Base-by-base conservation (phyloP, 352 stramenopile genomes). In the Phytophthora syringae region DNA sequence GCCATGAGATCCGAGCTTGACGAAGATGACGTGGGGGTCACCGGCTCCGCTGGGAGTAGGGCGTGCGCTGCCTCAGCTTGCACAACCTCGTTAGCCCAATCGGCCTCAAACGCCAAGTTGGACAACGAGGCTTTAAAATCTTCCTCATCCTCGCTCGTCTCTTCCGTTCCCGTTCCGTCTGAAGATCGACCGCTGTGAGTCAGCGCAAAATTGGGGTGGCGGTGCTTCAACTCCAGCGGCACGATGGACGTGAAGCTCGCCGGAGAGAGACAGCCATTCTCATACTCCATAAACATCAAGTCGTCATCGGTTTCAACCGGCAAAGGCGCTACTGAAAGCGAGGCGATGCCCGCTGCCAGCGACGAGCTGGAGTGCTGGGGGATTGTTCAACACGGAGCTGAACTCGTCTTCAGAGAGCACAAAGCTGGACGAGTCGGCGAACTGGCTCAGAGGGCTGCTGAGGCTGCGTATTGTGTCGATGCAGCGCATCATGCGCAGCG, bases 391-490 rank as follows among this genome's bases (percentile, higher is more conserved):
- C 11, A 88, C 60, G 11, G 56, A 64, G 16, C 65, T 53, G 18
- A 92, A 68, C 32, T 93, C 86, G 49, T 89, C 79, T 25, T 93
- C 79, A 4, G 71, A 79, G 1, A 93, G 70, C 48, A 93, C 79
- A 51, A 95, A 93, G 43, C 77, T 88, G 1, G 84, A 92, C 25
- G 76, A 75, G 65, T 95, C 83, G 0, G 82, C 82, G 49, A 93
- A 95, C 3, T 72, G 66, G 18, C 74, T 59, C 11, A 84, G 56
- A n/a, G 76, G 43, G 18, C 45, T 71, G 21, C 70, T 74, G 22
- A 80, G 52, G 24, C 78, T 75, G 18, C 67, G 77, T 32, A 93
- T 82, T 2, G 82, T 88, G 58, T 95, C 87, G 47, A 95, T 91
- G 58, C 87, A 95, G 32, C 87, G 84, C 67, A 89, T 77, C 56